phyloP scores from a whole-genome alignment of 768 basidiomycete species.

The Lepiota venenata region DNA sequence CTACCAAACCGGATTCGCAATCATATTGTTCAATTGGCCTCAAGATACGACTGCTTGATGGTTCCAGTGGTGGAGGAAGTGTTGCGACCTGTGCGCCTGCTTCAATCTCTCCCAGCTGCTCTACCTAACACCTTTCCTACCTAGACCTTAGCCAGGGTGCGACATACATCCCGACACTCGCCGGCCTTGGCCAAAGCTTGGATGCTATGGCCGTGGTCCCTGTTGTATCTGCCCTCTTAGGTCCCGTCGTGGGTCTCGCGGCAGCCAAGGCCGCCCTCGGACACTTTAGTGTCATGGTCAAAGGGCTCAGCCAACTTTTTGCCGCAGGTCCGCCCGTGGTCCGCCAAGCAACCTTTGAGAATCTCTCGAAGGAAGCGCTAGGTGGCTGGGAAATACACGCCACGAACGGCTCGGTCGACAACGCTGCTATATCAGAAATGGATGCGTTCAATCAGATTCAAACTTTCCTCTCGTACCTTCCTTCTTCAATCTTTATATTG shows the following conservation, averaged over 20 bases:
- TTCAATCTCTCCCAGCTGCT: background rate
- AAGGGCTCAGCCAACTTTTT: slow-evolving; percentile 33
- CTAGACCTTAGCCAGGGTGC: slow-evolving; percentile 32
- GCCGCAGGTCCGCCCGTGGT: slow-evolving; percentile 34
- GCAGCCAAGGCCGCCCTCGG: slow-evolving; percentile 35
- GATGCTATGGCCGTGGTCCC: slow-evolving; percentile 35
- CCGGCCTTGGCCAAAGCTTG: slow-evolving; percentile 32
- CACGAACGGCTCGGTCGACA: slow-evolving; percentile 34
- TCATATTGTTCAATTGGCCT: background rate
- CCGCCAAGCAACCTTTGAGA: slow-evolving; percentile 33
- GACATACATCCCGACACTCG: slow-evolving; percentile 34
- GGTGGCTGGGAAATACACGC: slow-evolving; percentile 36
- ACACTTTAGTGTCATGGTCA: slow-evolving; percentile 41
- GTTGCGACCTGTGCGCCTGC: slow-evolving; percentile 30
- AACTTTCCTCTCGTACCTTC: slow-evolving; percentile 34
- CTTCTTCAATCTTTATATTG: slow-evolving; percentile 34
- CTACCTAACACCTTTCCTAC: background rate
- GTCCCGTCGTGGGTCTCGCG: slow-evolving; percentile 38
- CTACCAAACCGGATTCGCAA: background rate
- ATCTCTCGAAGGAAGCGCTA: slow-evolving; percentile 30
- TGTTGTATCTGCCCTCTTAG: slow-evolving; percentile 33
- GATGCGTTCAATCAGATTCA: slow-evolving; percentile 35
- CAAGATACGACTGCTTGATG: slow-evolving; percentile 37
- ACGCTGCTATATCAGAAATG: slow-evolving; percentile 30
- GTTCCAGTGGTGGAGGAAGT: slow-evolving; percentile 40